A percentile compares a stretch with the other conserved stretches of the same genome.
Conservation (phyloP, 2,329 filamentous ascomycete genomes). For the Aspergillus alliaceus region DNA sequence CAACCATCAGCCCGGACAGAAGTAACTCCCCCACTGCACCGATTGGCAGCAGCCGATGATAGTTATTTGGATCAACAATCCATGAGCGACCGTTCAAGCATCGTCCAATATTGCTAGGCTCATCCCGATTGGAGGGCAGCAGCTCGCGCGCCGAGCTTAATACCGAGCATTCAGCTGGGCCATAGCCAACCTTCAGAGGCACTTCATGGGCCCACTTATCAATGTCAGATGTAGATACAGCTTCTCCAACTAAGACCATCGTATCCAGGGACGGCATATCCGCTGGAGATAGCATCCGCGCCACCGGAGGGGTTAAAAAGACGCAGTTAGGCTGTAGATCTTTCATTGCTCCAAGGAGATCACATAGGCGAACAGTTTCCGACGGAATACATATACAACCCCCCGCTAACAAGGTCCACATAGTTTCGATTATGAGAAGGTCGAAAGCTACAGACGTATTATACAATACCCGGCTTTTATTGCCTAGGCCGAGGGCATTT, state of each 20-base stretch:
- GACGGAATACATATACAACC: conserved; percentile 7
- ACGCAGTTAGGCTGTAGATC: not conserved
- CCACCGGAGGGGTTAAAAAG: not conserved
- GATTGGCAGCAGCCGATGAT: not conserved
- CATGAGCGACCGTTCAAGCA: not conserved
- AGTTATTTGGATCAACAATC: not conserved
- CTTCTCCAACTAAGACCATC: not conserved
- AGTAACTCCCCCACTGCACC: not conserved
- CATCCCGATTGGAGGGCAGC: not conserved
- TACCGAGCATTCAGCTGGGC: not conserved
- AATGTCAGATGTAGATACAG: not conserved
- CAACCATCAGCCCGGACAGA: not conserved
- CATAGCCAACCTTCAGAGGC: not conserved
- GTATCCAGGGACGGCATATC: not conserved
- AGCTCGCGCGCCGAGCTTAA: not conserved
- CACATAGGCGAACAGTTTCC: not conserved
- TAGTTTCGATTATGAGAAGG: not conserved
- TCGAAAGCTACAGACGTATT: not conserved
- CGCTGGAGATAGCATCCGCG: not conserved
- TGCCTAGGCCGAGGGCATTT: not conserved
- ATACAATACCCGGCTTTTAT: not conserved
- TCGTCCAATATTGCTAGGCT: not conserved
- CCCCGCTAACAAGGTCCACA: not conserved
- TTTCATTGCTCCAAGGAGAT: not conserved
- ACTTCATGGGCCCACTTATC: not conserved